Base-by-base conservation (phyloP, 148 eudicot genomes). In the Drosera capensis region DNA sequence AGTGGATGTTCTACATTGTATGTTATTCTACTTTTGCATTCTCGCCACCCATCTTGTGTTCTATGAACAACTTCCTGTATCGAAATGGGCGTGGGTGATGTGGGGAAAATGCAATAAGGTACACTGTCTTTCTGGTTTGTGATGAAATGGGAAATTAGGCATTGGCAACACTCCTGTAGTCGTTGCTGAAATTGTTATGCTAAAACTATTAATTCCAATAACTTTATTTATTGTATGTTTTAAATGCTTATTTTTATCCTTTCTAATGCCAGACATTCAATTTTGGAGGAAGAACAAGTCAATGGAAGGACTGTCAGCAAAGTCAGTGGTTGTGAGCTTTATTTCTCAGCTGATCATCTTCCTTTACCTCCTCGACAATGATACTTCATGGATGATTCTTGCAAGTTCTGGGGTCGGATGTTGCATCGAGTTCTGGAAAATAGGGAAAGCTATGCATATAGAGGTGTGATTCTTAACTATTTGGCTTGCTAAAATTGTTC, bases 281-380 rank as follows among this genome's bases (percentile, higher is more conserved):
- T 88, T 88, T 64, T 88, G 97, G 97, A 88, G 84, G 70, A 88
- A 88, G 70, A 88, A 88, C 70, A 78, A 88, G 77, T 88, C 97
- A 3, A 88, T 88, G 97, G 94, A 88, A 68, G 97, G 97, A 20
- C 61, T 88, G 41, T 88, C 97, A 43, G 97, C 97, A 20, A 88
- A 88, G 56, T 59, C 97, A 21, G 93, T 84, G 24, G 63, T 90
- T 40, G 95, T 80, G 58, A 84, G 78, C 73, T 90, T 90, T 57
- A 44, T 84, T 49, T 63, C 69, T 51, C 97, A 88, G 72, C 58
- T 90, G 23, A 71, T 84, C 54, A 81, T 88, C 43, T 88, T 84
- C 72, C 92, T 88, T 41, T 88, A 84, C 68, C 71, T 90, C 52
- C 75, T 90, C 15, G 97, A 90, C 70, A 84, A 90, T 49, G 97